Conservation (phyloP, 441 rosid genomes). For the Populus hybrid region DNA sequence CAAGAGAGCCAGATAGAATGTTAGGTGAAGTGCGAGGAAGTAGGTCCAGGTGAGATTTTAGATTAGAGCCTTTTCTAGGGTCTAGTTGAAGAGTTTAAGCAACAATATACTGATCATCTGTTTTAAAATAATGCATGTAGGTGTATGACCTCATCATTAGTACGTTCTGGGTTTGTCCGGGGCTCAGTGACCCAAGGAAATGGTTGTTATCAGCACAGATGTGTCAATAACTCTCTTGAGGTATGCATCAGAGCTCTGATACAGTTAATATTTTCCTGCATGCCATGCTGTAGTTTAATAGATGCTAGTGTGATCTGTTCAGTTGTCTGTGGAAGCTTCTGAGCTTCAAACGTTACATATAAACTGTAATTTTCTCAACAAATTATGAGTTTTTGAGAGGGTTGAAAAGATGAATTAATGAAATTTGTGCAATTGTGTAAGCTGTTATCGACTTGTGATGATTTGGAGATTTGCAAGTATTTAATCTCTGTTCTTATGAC, state of each 20-base stretch:
- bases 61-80: slow-evolving; percentile 11
- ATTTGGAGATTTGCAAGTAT: not conserved
- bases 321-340: not conserved
- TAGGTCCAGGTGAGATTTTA: slow-evolving; percentile 68
- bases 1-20: slow-evolving; percentile 96
- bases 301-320: not conserved
- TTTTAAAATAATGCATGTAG: slow-evolving; percentile 35
- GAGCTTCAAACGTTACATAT: not conserved
- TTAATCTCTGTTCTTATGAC: not conserved
- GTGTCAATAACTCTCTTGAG: slow-evolving; percentile 79
- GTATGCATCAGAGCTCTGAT: slow-evolving; percentile 37
- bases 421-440: not conserved
- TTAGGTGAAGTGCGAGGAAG: slow-evolving; percentile 97
- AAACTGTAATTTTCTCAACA: not conserved
- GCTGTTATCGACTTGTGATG: not conserved
- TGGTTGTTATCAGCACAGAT: slow-evolving; percentile 97
- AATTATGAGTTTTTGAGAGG: not conserved
- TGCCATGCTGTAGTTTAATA: not conserved
- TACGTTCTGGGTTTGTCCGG: slow-evolving; percentile 91
- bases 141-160: slow-evolving; percentile 95
- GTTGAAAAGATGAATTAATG: not conserved
- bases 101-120: slow-evolving; percentile 21
- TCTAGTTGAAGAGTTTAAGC: not conserved
- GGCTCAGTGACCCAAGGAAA: slow-evolving; percentile 94
- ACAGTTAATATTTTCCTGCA: not conserved